Evolutionary conservation across 805 yeast genomes (phyloP), one percentile per base, ranked within the genome.

Genomic region (Vanderwaltozyma verrucispora): DNA sequence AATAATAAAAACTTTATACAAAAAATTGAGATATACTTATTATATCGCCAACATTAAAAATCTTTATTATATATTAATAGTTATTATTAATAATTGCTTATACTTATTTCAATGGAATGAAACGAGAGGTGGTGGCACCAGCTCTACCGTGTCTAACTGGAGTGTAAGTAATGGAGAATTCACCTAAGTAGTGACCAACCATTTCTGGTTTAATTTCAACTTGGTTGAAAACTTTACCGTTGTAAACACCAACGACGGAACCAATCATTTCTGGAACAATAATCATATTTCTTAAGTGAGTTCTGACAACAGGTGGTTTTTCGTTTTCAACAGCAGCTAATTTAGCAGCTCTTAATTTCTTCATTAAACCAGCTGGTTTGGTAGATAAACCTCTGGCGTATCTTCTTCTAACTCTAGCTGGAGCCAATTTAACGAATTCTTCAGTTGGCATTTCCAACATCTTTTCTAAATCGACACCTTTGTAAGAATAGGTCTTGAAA

Each of bases 131-230:
- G 71, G 82, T 74, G 64, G 73, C 68, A 80, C 88, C 94, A 62
- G 94, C 88, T 77, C 92, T 81, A 81, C 96, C 96, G 79, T 94
- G 99, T 79, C 94, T 86, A 69, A 89, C 96, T 68, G 99, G 98
- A 71, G 95, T 84, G 80, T 92, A 92, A 62, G 98, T 77, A 74
- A 92, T 92, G 64, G 98, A 89, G 86, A 92, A 92, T 78, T 92
- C 99, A 76, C 96, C 99, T 64, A 92, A 84, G 94, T 92, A 92
- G 83, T 89, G 96, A 69, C 98, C 97, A 68, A 89, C 88, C 98
- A 92, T 92, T 78, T 92, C 99, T 65, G 98, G 96, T 72, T 76
- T 87, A 74, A 92, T 75, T 73, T 92, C 99, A 70, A 92, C 96
- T 62, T 80, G 83, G 94, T 89, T 89, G 94, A 92, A 92, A 60